Conservation (phyloP, 805 yeast genomes). For the Wickerhamiella dianesei region DNA sequence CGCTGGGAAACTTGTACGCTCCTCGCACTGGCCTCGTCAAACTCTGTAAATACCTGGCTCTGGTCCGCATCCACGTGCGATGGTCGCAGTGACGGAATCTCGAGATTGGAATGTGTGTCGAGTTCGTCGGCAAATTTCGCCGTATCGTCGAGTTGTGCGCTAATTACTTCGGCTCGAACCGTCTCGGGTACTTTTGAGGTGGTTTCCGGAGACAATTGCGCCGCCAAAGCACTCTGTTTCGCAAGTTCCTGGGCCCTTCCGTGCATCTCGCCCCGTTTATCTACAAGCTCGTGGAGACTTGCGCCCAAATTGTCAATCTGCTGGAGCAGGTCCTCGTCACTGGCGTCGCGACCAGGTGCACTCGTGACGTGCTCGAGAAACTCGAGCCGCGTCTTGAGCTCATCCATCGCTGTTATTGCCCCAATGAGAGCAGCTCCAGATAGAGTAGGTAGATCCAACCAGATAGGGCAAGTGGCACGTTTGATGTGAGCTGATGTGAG, state of each 20-base stretch:
- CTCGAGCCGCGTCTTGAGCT: constrained; percentile 13
- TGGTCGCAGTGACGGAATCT: constrained; percentile 5
- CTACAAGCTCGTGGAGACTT: constrained; percentile 9
- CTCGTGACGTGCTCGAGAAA: constrained; percentile 11
- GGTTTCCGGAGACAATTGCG: background rate
- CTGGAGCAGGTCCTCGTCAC: constrained; percentile 3
- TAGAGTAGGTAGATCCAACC: too few relatives aligned
- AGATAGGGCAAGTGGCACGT: too few relatives aligned
- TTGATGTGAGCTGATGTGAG: too few relatives aligned
- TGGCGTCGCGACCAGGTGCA: constrained; percentile 1
- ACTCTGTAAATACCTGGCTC: constrained; percentile 7
- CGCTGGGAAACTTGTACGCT: constrained; percentile 11
- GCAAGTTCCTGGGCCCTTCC: constrained; percentile 9
- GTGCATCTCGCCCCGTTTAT: constrained; percentile 7
- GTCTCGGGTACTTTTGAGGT: background rate
- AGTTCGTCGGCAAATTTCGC: constrained; percentile 8
- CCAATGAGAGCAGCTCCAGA: too few relatives aligned
- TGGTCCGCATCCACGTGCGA: background rate
- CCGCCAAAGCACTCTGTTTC: constrained; percentile 1
- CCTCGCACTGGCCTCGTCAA: constrained; percentile 16
- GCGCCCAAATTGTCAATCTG: constrained; percentile 11
- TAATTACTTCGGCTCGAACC: constrained; percentile 2
- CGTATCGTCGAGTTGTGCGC: constrained; percentile 6
- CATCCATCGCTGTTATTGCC: constrained; percentile 10
- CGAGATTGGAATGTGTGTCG: constrained; percentile 6